Base-by-base conservation (phyloP, 2,329 filamentous ascomycete genomes). In the Hirsutella rhossiliensis region DNA sequence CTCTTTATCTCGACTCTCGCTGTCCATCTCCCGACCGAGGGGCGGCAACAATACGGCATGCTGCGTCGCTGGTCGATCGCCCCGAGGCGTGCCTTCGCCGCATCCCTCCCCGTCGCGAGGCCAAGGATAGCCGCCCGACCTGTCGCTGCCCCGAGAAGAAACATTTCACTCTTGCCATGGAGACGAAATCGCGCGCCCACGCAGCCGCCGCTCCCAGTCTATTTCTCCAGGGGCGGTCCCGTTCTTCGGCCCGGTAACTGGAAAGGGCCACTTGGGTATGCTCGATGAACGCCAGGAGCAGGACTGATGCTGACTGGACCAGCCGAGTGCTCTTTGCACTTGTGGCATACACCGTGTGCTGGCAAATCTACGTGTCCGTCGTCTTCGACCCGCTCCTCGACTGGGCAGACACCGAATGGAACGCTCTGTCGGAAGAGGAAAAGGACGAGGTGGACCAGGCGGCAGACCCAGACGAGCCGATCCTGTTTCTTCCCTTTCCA, bases 401-500 rank as follows among this genome's bases (percentile, higher is more conserved):
- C 42, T 65, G 61, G 56, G 54, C 65, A 13, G 65, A 72, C 29
- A 60, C 64, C 17, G 60, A 69, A 50, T 64, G 66, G 48, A 62
- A 65, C 5, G 57, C 62, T 13, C 51, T 69, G 41, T 64, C 64
- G 1, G 63, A 67, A 19, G 62, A 70, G 38, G 69, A 72, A 52
- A 66, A 62, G 47, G 56, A 62, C 44, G 62, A 63, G 40, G 51
- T 66, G 31, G 58, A 65, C 36, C 60, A 66, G 6, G 58, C 66
- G 13, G 62, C 67, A 2, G 65, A 68, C 2, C 64, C 69, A 4
- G 62, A 65, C 13, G 65, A 71, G 17, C 60, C 69, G 2, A 50
- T 71, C 13, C 18, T 69, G 5, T 83, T 83, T 47, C 69, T 84
- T 8, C 76, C 80, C 0, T 72, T 84, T 43, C 77, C 78, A 4